Conservation (phyloP, 768 basidiomycete genomes). For the Holtermanniella nyarrowii region DNA sequence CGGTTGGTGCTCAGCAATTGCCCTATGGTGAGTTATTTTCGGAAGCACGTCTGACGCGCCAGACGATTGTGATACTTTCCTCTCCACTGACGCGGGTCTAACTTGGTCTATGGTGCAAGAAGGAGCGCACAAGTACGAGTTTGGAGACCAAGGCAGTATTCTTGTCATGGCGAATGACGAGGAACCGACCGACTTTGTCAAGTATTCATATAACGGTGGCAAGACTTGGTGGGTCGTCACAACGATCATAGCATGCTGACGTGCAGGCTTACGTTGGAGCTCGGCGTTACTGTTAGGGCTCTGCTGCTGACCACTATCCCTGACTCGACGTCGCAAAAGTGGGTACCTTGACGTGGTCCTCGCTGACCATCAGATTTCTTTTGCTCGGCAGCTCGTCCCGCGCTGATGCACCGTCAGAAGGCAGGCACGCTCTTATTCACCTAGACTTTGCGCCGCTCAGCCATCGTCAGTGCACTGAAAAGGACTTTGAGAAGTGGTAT, state of each 20-base stretch:
- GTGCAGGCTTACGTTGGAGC: conserved; percentile 57
- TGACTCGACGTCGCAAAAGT: conserved; percentile 89
- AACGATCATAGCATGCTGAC: not conserved
- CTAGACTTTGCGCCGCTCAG: conserved; percentile 71
- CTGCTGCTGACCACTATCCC: conserved; percentile 76
- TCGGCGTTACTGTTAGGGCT: conserved; percentile 62
- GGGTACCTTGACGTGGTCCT: not conserved
- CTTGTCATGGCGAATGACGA: conserved; percentile 76
- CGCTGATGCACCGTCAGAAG: conserved; percentile 47
- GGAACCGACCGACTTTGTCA: conserved; percentile 55
- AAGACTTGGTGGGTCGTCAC: conserved; percentile 58
- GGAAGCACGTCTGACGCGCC: not conserved
- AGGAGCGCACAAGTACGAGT: conserved; percentile 87
- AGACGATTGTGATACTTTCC: conserved; percentile 79
- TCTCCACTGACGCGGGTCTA: conserved; percentile 79
- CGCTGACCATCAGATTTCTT: conserved; percentile 48
- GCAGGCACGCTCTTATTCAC: conserved; percentile 60
- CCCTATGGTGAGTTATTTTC: conserved; percentile 47
- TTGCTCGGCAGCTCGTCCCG: conserved; percentile 68
- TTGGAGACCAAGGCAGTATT: conserved; percentile 81
- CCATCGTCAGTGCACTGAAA: conserved; percentile 55
- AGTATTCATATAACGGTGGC: conserved; percentile 76
- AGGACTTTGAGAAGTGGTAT: conserved; percentile 82
- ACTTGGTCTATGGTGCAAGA: conserved; percentile 67
- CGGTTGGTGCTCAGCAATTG: conserved; percentile 57